Conservation (phyloP, 306 rosid species). For the Comarum palustre region DNA sequence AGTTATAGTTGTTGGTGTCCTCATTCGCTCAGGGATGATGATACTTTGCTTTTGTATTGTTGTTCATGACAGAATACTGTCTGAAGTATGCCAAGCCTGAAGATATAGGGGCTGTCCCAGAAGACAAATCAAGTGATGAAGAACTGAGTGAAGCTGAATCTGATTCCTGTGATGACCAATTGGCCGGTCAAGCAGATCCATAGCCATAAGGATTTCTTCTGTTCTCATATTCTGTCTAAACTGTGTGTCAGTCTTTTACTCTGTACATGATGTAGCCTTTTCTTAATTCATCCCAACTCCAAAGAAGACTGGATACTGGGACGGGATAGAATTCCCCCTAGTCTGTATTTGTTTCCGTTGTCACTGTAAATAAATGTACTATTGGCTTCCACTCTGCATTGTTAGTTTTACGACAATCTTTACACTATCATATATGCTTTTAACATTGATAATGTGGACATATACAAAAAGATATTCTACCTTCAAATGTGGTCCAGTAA, state of each 20-base stretch:
- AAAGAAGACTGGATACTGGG: constrained; percentile 41
- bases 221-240: constrained; percentile 11
- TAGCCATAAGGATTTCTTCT: constrained; percentile 33
- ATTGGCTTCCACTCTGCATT: constrained; percentile 36
- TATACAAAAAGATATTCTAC: neutral
- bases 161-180: constrained; percentile 65
- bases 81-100: constrained; percentile 86
- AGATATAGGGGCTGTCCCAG: constrained; percentile 61
- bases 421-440: neutral
- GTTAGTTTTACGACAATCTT: neutral
- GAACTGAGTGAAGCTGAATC: constrained; percentile 75
- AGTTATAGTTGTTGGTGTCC: neutral
- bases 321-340: constrained; percentile 40
- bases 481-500: neutral
- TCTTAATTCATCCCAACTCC: constrained; percentile 44
- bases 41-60: neutral
- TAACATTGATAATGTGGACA: neutral
- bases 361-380: constrained; percentile 48
- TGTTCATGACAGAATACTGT: constrained; percentile 61
- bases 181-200: constrained; percentile 76
- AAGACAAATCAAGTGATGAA: constrained; percentile 67
- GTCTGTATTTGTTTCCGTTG: constrained; percentile 27
- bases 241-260: constrained; percentile 14
- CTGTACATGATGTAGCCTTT: constrained; percentile 54
- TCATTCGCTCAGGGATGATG: neutral